These are phyloP conservation scores for Chaetomiaceae sp. DNA, from an alignment of 2,329 filamentous ascomycete genomes.

Conservation along the genomic window DNA sequence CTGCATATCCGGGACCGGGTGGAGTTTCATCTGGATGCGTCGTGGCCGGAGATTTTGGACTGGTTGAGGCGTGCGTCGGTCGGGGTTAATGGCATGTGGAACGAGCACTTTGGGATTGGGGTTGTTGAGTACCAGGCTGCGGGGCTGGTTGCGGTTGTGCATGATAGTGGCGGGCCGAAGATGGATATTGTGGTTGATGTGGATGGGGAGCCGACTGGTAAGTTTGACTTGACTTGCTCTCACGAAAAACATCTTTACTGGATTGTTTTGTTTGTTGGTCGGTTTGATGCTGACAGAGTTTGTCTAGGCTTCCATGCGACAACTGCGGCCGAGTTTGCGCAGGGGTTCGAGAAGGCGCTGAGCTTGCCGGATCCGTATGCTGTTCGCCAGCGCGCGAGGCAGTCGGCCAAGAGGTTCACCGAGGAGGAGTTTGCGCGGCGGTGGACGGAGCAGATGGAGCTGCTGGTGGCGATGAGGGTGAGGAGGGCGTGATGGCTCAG, in stretches of 20 bases:
- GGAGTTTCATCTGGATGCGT: conserved; percentile 82
- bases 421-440: conserved; percentile 77
- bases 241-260: too few relatives aligned
- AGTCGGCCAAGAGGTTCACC: conserved; percentile 78
- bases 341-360: conserved; percentile 73
- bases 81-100: conserved; percentile 98
- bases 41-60: conserved; percentile 79
- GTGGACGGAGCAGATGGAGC: conserved; percentile 73
- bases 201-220: conserved; percentile 73
- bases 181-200: conserved; percentile 83
- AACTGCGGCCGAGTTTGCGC: conserved; percentile 72
- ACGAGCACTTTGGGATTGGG: conserved; percentile 97
- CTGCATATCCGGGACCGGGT: conserved; percentile 78
- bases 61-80: conserved; percentile 74
- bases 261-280: too few relatives aligned
- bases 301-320: conserved; percentile 74
- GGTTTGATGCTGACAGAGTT: neutral
- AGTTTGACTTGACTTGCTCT: conserved; percentile 20
- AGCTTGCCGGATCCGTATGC: conserved; percentile 65
- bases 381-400: conserved; percentile 70
- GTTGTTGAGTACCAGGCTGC: conserved; percentile 98
- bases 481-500: conserved; percentile 1
- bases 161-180: conserved; percentile 89
- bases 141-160: conserved; percentile 86
- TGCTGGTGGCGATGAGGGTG: conserved; percentile 48